phyloP scores from a whole-genome alignment of 2,329 filamentous ascomycete genomes.

The Pseudogymnoascus sp. region DNA sequence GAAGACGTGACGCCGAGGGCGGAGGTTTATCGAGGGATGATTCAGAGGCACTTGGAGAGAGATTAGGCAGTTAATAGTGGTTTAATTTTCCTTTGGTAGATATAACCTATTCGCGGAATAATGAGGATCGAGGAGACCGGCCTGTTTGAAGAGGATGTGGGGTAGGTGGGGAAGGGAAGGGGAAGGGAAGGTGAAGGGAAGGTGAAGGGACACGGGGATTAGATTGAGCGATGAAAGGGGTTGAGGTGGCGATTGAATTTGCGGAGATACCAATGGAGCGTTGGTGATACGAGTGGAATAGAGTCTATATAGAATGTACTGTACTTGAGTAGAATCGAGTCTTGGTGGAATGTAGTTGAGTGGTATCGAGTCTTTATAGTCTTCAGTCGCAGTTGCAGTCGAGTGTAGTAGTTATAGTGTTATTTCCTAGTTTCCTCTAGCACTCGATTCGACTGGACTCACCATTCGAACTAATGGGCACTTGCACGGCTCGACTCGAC shows the following conservation, averaged over 20 bases:
- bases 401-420: not conserved
- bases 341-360: not conserved
- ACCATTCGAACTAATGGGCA: not conserved
- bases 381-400: not conserved
- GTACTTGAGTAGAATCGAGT: not conserved
- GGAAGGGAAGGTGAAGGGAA: not conserved
- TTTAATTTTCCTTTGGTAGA: not conserved
- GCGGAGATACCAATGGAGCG: not conserved
- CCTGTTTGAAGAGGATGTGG: not conserved
- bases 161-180: not conserved
- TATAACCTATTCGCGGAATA: too few relatives aligned
- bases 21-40: constrained; percentile 24
- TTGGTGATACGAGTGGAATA: not conserved
- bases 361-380: not conserved
- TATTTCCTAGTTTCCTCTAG: not conserved
- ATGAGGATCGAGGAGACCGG: too few relatives aligned
- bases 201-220: not conserved
- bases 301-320: not conserved
- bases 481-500: not conserved
- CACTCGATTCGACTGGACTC: not conserved
- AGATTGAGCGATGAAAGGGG: not conserved
- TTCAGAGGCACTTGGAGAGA: constrained; percentile 22
- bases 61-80: not conserved
- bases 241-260: not conserved
- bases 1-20: constrained; percentile 24